Conservation (phyloP, 805 yeast genomes). For the Hanseniaspora pseudoguilliermondii region DNA sequence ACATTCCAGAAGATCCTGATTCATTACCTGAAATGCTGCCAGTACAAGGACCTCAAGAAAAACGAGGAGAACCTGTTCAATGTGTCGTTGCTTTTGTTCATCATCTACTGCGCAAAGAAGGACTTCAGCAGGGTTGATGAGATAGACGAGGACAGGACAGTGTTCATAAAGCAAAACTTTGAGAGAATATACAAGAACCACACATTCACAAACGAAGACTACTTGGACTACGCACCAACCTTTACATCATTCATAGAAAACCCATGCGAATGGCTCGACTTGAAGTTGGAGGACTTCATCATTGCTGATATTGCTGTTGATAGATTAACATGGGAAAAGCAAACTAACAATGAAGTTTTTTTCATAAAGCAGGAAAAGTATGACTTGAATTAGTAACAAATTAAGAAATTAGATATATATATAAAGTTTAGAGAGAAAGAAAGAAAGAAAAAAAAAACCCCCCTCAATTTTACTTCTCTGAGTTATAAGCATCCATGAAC, state of each 20-base stretch:
- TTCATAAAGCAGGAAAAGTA: conserved; percentile 22
- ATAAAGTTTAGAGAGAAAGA: background rate
- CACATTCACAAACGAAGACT: conserved; percentile 2
- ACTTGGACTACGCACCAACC: conserved; percentile 16
- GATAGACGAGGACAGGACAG: background rate
- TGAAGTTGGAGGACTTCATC: conserved; percentile 33
- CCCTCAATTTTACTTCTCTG: background rate
- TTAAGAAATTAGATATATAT: background rate
- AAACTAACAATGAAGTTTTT: conserved; percentile 27
- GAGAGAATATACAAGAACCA: background rate
- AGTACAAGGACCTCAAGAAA: conserved; percentile 2
- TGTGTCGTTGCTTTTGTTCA: background rate
- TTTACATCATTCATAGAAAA: conserved; percentile 4
- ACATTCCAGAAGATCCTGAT: background rate
- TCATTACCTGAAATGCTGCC: background rate
- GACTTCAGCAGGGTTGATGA: background rate
- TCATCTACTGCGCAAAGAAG: background rate
- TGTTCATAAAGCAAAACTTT: conserved; percentile 1
- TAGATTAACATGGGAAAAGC: conserved; percentile 34
- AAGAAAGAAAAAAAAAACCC: too few species aligned
- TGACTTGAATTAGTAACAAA: background rate
- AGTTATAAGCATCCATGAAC: conserved; percentile 3
- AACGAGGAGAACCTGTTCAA: conserved; percentile 7
- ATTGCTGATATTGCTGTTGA: conserved; percentile 43
- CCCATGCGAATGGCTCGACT: conserved; percentile 27